phyloP scores from a whole-genome alignment of 495 filamentous ascomycete species.

The Neurospora sp. region DNA sequence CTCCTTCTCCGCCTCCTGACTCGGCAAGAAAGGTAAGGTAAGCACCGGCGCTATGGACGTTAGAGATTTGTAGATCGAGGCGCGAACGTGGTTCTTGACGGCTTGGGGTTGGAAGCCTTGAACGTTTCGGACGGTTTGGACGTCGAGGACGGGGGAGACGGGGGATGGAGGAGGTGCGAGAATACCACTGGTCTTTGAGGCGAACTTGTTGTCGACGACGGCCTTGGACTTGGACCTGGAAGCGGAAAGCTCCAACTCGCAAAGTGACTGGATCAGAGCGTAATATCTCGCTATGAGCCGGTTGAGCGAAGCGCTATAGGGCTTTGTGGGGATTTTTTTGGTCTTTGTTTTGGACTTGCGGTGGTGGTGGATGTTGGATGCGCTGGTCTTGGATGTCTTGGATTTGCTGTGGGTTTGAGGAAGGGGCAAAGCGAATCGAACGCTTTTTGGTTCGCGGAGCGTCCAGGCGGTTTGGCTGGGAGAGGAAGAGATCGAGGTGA shows the following conservation, averaged over 20 bases:
- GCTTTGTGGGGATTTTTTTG: not conserved
- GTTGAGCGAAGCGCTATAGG: not conserved
- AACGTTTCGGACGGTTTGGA: not conserved
- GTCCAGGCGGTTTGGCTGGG: not conserved
- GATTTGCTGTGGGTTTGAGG: not conserved
- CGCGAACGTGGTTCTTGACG: not conserved
- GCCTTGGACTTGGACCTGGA: not conserved
- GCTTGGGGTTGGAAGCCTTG: not conserved
- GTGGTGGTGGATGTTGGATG: not conserved
- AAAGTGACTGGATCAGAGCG: not conserved
- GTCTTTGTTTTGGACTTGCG: not conserved
- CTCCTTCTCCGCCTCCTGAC: not conserved
- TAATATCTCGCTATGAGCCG: not conserved
- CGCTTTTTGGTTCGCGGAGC: not conserved
- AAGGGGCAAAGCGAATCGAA: not conserved
- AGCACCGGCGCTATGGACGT: not conserved
- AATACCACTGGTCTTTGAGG: not conserved
- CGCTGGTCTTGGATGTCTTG: not conserved
- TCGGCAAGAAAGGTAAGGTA: not conserved
- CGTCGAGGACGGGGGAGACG: not conserved
- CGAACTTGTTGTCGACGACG: not conserved
- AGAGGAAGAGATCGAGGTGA: not conserved
- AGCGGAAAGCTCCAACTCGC: not conserved
- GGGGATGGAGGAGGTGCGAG: not conserved
- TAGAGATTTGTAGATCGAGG: not conserved